Evolutionary conservation across 1,139 yeast species (phyloP).

Genomic region (Protomyces pachydermus): DNA sequence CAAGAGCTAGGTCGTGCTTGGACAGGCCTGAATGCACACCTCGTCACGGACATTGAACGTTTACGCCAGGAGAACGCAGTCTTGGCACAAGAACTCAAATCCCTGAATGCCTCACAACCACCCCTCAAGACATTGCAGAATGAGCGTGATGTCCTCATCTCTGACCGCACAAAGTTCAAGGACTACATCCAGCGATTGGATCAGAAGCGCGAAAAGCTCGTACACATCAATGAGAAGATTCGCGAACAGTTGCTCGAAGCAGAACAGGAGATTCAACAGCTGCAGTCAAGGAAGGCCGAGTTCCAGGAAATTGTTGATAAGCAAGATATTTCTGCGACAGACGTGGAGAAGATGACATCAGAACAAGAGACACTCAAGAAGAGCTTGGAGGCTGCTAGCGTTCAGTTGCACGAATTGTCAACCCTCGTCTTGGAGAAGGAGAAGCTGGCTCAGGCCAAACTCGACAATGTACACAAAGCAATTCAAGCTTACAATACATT

Average conservation of each 20-base stretch:
- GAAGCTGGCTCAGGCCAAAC: constrained; percentile 46
- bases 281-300: constrained; percentile 46
- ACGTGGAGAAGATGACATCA: constrained; percentile 56
- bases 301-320: constrained; percentile 49
- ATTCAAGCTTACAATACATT: constrained; percentile 55
- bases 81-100: constrained; percentile 39
- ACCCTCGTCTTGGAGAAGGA: constrained; percentile 47
- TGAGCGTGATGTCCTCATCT: constrained; percentile 61
- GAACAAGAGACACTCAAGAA: constrained; percentile 58
- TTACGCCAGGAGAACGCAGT: constrained; percentile 44
- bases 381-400: constrained; percentile 50
- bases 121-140: constrained; percentile 48
- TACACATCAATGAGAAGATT: constrained; percentile 51
- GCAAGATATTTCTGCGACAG: constrained; percentile 58
- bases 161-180: constrained; percentile 65
- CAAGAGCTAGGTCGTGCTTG: constrained; percentile 57
- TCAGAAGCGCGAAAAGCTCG: constrained; percentile 50
- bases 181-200: constrained; percentile 67
- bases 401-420: constrained; percentile 43
- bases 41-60: constrained; percentile 45
- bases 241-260: constrained; percentile 55
- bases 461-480: constrained; percentile 50
- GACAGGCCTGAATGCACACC: constrained; percentile 45
- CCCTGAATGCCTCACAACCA: constrained; percentile 42
- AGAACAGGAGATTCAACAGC: constrained; percentile 46